Base-by-base conservation (phyloP, 1,284 basidiomycete genomes). In the Mycena sp. region DNA sequence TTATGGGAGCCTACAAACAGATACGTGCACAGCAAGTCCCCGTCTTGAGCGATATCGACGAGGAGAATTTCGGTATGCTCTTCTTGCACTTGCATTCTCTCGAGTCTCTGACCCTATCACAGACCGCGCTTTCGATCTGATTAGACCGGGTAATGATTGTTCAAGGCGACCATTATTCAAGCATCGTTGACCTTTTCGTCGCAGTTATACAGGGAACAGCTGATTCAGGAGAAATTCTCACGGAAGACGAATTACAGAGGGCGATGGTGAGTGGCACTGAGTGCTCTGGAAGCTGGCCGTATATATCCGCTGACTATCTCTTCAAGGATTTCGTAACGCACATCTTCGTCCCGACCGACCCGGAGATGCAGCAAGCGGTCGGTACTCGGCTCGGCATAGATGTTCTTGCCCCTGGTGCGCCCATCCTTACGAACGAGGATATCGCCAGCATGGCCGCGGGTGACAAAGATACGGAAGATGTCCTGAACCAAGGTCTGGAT, bases 51-150 rank as follows among this genome's bases (percentile, higher is more conserved):
- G 83, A 85, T 55, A 70, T 83, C 6, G 71, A 83, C 45, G 79
- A 81, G 61, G 79, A 82, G 66, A 84, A 85, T 65, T 86, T 85
- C 63, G 83, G n/a, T n/a, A n/a, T n/a, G n/a, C n/a, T n/a, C n/a
- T n/a, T n/a, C n/a, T n/a, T n/a, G n/a, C n/a, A n/a, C n/a, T n/a
- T n/a, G n/a, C n/a, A n/a, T n/a, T n/a, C n/a, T n/a, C n/a, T n/a
- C n/a, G n/a, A n/a, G n/a, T n/a, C n/a, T n/a, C n/a, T n/a, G n/a
- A n/a, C n/a, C n/a, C n/a, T n/a, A n/a, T n/a, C n/a, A n/a, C n/a
- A n/a, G n/a, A 85, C 61, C 73, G 74, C 6, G 83, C 82, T 0
- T 85, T 86, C 62, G 76, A 80, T 6, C 69, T 81, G 60, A 73
- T 86, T 55, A 72, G 82, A 19, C 83, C 83, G 23, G 78, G 83